These are phyloP conservation scores for Cicer chorassanicum DNA, from an alignment of 306 rosid genomes.

Conservation along the genomic window DNA sequence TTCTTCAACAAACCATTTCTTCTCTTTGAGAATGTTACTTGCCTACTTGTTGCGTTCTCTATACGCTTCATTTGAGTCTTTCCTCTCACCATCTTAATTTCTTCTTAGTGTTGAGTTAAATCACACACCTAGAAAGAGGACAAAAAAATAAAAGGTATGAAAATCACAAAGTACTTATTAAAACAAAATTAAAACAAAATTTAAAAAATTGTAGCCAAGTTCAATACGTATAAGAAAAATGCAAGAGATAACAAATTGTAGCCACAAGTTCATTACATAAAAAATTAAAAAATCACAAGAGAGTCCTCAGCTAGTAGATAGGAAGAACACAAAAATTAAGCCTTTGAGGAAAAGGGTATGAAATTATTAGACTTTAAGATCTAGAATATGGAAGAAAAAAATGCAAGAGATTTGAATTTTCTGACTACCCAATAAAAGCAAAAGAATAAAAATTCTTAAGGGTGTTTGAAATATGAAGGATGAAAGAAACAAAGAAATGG, in stretches of 20 bases:
- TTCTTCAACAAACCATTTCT: conserved; percentile 84
- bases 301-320: conserved; percentile 28
- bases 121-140: not conserved
- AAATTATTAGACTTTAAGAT: conserved; percentile 31
- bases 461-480: not conserved
- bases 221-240: not conserved
- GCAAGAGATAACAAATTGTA: not conserved
- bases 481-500: not conserved
- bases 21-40: conserved; percentile 86
- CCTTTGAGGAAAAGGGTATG: not conserved
- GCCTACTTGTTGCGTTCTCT: conserved; percentile 91
- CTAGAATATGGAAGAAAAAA: conserved; percentile 21
- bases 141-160: not conserved
- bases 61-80: conserved; percentile 87
- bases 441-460: not conserved
- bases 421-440: not conserved
- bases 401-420: conserved; percentile 23
- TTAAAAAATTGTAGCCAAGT: not conserved
- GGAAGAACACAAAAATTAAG: conserved; percentile 4
- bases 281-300: not conserved
- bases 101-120: not conserved
- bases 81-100: conserved; percentile 78
- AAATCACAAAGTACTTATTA: not conserved
- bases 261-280: not conserved
- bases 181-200: not conserved